phyloP scores from a whole-genome alignment of 305 asterid genomes.

The Salvia sclarea region DNA sequence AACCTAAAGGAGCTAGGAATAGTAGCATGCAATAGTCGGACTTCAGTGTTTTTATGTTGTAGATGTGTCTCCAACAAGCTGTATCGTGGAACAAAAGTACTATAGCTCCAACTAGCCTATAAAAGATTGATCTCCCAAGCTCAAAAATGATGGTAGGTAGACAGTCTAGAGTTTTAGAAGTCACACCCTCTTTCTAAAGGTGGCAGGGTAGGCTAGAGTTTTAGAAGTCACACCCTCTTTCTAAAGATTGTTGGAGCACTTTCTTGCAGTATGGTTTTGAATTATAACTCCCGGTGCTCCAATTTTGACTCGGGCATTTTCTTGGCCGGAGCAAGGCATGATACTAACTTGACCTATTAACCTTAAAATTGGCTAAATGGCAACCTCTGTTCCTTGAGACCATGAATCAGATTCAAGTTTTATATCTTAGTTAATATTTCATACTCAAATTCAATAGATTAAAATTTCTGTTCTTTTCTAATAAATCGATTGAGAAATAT shows the following conservation, averaged over 20 bases:
- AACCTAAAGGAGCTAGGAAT: conserved; percentile 2
- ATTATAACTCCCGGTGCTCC: background rate
- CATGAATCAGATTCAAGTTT: background rate
- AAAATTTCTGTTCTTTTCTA: background rate
- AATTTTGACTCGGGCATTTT: background rate
- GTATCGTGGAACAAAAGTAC: background rate
- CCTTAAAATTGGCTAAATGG: background rate
- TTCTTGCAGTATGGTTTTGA: background rate
- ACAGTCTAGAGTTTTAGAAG: background rate
- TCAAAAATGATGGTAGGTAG: background rate
- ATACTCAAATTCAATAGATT: background rate
- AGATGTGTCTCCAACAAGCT: background rate
- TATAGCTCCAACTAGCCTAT: background rate
- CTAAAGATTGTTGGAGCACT: background rate
- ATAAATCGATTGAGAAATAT: background rate
- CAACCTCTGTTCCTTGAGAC: background rate
- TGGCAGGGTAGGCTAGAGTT: background rate
- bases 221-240: conserved; percentile 1
- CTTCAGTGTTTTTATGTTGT: background rate
- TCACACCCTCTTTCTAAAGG: no score
- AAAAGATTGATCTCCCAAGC: background rate
- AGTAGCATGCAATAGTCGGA: background rate
- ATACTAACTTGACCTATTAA: background rate
- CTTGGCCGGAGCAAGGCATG: background rate
- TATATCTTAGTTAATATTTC: background rate